A percentile compares a stretch with the other conserved stretches of the same genome.
Conservation (phyloP, 768 basidiomycete species). For the Suillus plorans region DNA sequence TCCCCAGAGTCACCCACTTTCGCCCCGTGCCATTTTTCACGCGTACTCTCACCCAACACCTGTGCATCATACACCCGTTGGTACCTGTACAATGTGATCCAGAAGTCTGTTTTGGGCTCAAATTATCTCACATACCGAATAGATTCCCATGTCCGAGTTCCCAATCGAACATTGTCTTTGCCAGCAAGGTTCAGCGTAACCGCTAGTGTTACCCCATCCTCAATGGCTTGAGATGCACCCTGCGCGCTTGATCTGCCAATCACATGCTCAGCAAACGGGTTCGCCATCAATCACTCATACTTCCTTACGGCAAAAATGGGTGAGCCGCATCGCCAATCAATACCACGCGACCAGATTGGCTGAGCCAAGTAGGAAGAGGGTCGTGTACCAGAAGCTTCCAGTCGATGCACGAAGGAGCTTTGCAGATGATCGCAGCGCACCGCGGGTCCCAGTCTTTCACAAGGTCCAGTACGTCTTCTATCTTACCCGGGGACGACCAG, state of each 20-base stretch:
- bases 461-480: conserved; percentile 21
- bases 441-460: conserved; percentile 27
- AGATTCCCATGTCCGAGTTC: conserved; percentile 15
- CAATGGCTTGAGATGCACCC: conserved; percentile 42
- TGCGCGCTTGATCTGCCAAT: conserved; percentile 20
- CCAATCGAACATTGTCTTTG: conserved; percentile 8
- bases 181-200: conserved; percentile 22
- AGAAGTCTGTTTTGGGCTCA: not conserved
- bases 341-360: conserved; percentile 18
- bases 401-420: conserved; percentile 31
- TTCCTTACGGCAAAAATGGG: conserved; percentile 27
- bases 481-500: conserved; percentile 21
- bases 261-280: not conserved
- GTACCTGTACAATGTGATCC: conserved; percentile 14
- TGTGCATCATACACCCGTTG: conserved; percentile 23
- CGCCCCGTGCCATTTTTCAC: conserved; percentile 24
- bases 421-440: conserved; percentile 21
- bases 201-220: conserved; percentile 38
- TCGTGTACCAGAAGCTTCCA: conserved; percentile 41
- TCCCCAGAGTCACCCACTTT: conserved; percentile 14
- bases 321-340: conserved; percentile 32
- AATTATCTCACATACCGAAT: conserved; percentile 9
- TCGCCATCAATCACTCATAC: not conserved
- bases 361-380: conserved; percentile 39
- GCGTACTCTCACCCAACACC: conserved; percentile 25